These are phyloP conservation scores for Candida wancherniae DNA, from an alignment of 805 yeast genomes.

Conservation along the genomic window DNA sequence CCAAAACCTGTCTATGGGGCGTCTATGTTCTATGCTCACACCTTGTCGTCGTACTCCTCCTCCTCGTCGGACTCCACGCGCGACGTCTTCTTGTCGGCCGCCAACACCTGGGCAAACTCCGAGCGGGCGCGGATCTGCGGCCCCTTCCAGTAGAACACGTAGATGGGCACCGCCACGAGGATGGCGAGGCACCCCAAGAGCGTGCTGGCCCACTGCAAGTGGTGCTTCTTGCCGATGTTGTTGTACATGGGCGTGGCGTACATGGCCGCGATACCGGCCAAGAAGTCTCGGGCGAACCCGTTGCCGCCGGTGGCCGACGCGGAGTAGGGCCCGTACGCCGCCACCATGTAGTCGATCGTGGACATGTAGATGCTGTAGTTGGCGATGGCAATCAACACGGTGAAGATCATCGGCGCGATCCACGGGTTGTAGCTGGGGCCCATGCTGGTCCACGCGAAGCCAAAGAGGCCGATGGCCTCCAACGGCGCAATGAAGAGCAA, in stretches of 20 bases:
- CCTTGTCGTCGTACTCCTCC: slow-evolving; percentile 4
- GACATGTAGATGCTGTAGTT: slow-evolving; percentile 40
- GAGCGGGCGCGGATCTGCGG: slow-evolving; percentile 30
- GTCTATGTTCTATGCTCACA: no score
- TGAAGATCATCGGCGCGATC: slow-evolving; percentile 39
- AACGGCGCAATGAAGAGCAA: slow-evolving; percentile 35
- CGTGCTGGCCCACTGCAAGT: slow-evolving; percentile 38
- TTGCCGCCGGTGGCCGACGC: slow-evolving; percentile 43
- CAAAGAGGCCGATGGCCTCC: slow-evolving; percentile 36
- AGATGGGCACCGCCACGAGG: slow-evolving; percentile 32
- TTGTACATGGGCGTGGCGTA: slow-evolving; percentile 34
- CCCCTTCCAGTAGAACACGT: slow-evolving; percentile 38
- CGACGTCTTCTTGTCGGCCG: slow-evolving; percentile 20
- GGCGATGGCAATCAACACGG: slow-evolving; percentile 35
- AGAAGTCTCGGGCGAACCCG: slow-evolving; percentile 38
- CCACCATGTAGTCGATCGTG: slow-evolving; percentile 41
- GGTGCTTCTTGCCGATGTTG: slow-evolving; percentile 26
- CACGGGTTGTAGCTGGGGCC: slow-evolving; percentile 36
- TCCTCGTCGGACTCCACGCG: slow-evolving; percentile 11
- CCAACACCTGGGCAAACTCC: slow-evolving; percentile 35
- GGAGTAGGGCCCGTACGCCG: slow-evolving; percentile 39
- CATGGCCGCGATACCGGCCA: slow-evolving; percentile 38
- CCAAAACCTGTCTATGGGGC: no score
- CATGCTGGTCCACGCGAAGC: slow-evolving; percentile 40
- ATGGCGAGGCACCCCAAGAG: slow-evolving; percentile 31